Percentiles rank a stretch among this genome's conserved stretches.
phyloP scores from a whole-genome alignment of 164 flowering plant genomes.

The Tetracentron sinense region DNA sequence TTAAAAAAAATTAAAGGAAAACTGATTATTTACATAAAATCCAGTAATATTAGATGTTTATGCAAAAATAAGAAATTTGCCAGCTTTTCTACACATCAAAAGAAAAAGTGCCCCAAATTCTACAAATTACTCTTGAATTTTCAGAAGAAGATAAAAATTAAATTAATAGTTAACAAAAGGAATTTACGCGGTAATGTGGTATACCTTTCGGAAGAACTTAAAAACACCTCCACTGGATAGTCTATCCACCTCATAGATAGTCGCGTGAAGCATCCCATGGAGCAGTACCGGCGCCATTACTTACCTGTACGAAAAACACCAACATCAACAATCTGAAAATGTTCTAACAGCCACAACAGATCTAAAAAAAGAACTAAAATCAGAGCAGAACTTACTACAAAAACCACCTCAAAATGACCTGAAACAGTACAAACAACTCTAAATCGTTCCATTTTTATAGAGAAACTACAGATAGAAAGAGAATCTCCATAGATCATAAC shows the following conservation, averaged over 20 bases:
- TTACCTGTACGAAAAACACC: neutral
- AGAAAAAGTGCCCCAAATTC: no score
- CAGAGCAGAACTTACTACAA: neutral
- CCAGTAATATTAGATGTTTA: no score
- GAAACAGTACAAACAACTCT: neutral
- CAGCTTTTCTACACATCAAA: no score
- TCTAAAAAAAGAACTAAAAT: neutral
- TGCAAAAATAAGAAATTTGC: no score
- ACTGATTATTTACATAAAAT: no score
- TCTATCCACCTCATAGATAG: slow-evolving; percentile 46
- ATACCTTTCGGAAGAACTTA: slow-evolving; percentile 32
- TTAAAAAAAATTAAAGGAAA: no score
- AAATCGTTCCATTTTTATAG: neutral
- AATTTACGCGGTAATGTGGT: neutral
- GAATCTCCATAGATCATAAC: neutral
- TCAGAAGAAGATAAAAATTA: slow-evolving; percentile 4
- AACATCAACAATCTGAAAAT: neutral
- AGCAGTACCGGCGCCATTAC: slow-evolving; percentile 44
- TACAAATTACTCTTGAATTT: no score
- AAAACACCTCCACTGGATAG: slow-evolving; percentile 35
- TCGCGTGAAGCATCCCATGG: slow-evolving; percentile 62
- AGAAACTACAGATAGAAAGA: neutral
- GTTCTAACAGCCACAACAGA: neutral
- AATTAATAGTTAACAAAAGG: neutral
- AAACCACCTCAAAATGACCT: neutral